These are phyloP conservation scores for Ganoderma sp. DNA, from an alignment of 1,284 basidiomycete genomes.

Conservation along the genomic window DNA sequence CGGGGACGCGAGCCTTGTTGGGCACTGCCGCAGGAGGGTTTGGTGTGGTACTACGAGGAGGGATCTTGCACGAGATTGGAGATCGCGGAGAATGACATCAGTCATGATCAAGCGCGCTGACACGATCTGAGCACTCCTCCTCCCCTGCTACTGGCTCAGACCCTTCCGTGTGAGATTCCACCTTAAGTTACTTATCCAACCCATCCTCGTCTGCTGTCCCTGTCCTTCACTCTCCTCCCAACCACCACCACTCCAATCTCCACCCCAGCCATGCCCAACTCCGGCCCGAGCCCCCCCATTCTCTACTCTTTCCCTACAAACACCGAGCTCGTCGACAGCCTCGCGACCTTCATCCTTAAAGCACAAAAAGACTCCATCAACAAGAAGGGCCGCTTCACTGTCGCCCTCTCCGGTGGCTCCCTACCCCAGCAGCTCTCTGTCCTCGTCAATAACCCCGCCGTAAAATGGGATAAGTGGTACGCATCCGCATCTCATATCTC, in stretches of 20 bases:
- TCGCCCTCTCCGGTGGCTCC: conserved; percentile 94
- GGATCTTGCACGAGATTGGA: conserved; percentile 2
- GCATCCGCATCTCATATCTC: conserved; percentile 34
- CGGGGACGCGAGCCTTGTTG: too few relatives aligned
- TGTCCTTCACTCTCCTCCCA: not conserved
- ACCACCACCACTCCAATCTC: not conserved
- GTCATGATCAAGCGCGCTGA: conserved; percentile 9
- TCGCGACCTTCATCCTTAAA: conserved; percentile 86
- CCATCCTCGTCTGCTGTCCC: not conserved
- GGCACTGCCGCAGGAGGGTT: too few relatives aligned
- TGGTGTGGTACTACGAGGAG: too few relatives aligned
- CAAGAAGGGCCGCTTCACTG: conserved; percentile 87
- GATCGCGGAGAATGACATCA: conserved; percentile 20
- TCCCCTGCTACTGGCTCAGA: not conserved
- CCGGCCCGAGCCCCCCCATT: conserved; percentile 68
- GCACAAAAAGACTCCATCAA: conserved; percentile 90
- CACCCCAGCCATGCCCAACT: conserved; percentile 17
- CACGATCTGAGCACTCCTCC: not conserved
- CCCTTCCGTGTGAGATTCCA: conserved; percentile 2
- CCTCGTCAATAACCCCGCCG: conserved; percentile 74
- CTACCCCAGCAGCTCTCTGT: conserved; percentile 84
- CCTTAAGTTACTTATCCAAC: conserved; percentile 3
- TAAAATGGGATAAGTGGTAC: conserved; percentile 97
- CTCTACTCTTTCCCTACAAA: conserved; percentile 75
- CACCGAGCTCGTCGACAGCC: conserved; percentile 61